Conservation (phyloP, 768 basidiomycete species). For the Cubamyces lactineus region DNA sequence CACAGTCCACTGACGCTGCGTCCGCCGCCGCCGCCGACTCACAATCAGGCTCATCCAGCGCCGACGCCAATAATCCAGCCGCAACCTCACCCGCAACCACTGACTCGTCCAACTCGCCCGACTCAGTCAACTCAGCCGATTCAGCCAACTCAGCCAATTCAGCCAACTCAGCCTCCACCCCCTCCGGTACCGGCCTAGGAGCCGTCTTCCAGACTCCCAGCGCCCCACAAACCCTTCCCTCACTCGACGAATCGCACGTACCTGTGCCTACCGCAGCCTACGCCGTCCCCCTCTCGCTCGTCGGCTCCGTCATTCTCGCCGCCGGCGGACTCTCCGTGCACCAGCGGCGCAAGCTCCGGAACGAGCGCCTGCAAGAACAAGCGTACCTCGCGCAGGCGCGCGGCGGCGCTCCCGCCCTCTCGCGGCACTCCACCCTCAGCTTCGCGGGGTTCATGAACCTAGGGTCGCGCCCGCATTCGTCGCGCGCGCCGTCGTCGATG, state of each 20-base stretch:
- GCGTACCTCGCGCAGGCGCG: conserved; percentile 7
- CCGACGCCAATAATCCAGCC: background rate
- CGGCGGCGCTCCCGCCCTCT: conserved; percentile 5
- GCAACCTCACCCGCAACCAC: background rate
- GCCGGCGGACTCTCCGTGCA: conserved; percentile 31
- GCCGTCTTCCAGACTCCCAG: background rate
- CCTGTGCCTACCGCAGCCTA: conserved; percentile 37
- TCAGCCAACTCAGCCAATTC: too few relatives aligned
- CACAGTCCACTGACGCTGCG: background rate
- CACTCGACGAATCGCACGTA: conserved; percentile 27
- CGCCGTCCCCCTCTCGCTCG: conserved; percentile 40
- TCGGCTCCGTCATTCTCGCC: conserved; percentile 34
- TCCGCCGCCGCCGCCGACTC: background rate
- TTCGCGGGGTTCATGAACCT: conserved; percentile 19
- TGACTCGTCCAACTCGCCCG: conserved; percentile 1
- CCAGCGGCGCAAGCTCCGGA: conserved; percentile 33
- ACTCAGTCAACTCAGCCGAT: too few relatives aligned
- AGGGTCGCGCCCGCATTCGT: conserved; percentile 7
- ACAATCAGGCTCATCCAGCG: background rate
- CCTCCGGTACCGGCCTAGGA: conserved; percentile 8
- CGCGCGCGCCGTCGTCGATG: background rate
- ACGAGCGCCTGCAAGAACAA: conserved; percentile 27
- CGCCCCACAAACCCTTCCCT: conserved; percentile 15
- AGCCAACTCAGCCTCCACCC: background rate
- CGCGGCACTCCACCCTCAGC: conserved; percentile 21